Base-by-base conservation (phyloP, 2,329 filamentous ascomycete genomes). In the Parastagonospora nodorum region DNA sequence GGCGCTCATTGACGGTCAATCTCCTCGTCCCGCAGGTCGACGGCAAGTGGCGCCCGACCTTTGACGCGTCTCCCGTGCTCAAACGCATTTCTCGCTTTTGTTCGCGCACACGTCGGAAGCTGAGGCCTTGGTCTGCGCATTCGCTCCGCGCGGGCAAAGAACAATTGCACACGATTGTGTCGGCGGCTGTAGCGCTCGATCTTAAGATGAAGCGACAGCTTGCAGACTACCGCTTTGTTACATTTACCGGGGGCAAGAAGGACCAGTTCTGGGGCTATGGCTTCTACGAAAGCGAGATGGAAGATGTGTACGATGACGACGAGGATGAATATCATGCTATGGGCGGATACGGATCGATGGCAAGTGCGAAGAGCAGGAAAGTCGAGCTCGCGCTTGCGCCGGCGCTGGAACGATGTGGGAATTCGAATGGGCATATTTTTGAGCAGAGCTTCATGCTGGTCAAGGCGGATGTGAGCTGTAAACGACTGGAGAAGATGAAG, bases 281-380 rank as follows among this genome's bases (percentile, higher is more conserved):
- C 2, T 72, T 67, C 49, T 72, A 72, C 38, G 69, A 73, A 14
- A 69, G 66, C 28, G 70, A 73, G 35, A 74, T 74, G 71, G 70
- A 73, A 43, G 70, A 73, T 24, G 58, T 73, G 3, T 68, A 69
- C 35, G 64, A 68, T 11, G 67, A 69, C 8, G 57, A 64, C 11
- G 62, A 63, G 7, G 55, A 60, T 8, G 42, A 57, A 24, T 46
- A 47, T 15, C 43, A 14, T 30, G 6, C n/a, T 11, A 15, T 36
- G 16, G 55, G 51, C 5, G 55, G 53, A 27, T 63, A 60, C 28
- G 48, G 50, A 12, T 51, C 50, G 10, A 50, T 28, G 27, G 48
- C 48, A 9, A 54, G 50, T 36, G 48, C 40, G 7, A 64, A 61
- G 37, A 48, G 57, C 5, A 63, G 67, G 44, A 51, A 55, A 39